These are phyloP conservation scores for Mucor indicus DNA, from an alignment of 371 early-diverging fungal species.

Conservation along the genomic window DNA sequence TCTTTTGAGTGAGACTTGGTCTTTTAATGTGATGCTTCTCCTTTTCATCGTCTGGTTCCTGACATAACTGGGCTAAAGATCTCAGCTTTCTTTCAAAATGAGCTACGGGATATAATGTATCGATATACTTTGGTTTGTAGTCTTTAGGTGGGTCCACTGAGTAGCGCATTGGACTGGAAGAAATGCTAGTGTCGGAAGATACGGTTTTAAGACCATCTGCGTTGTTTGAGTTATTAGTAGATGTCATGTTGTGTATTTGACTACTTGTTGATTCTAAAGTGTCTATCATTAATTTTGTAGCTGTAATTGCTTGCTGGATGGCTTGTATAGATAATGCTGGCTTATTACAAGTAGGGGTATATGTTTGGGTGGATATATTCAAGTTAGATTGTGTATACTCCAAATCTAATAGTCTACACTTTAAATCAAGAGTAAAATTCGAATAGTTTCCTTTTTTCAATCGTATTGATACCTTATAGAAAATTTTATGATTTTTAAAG, in stretches of 20 bases:
- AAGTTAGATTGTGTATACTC: constrained; percentile 41
- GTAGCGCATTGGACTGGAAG: too few species aligned
- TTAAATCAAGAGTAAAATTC: constrained; percentile 52
- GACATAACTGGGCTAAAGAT: constrained; percentile 41
- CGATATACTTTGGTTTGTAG: constrained; percentile 35
- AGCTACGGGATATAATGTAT: constrained; percentile 39
- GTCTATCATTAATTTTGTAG: constrained; percentile 37
- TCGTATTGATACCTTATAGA: constrained; percentile 32
- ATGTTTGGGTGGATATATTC: background rate
- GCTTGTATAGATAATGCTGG: constrained; percentile 31
- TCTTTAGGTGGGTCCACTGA: too few species aligned
- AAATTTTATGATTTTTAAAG: too few species aligned
- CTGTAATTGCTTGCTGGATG: constrained; percentile 32
- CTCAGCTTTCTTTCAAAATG: constrained; percentile 41
- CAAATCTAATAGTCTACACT: constrained; percentile 47
- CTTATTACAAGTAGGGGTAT: background rate
- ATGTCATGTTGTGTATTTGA: constrained; percentile 11
- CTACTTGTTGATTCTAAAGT: constrained; percentile 24
- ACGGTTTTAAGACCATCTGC: background rate
- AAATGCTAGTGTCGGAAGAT: too few species aligned
- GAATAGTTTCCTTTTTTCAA: constrained; percentile 60
- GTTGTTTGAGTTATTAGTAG: background rate
- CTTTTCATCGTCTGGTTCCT: constrained; percentile 22
- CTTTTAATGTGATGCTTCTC: background rate
- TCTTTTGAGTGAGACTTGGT: constrained; percentile 2